Evolutionary conservation across 768 basidiomycete genomes (phyloP).

Genomic region (Mycena alexandri): DNA sequence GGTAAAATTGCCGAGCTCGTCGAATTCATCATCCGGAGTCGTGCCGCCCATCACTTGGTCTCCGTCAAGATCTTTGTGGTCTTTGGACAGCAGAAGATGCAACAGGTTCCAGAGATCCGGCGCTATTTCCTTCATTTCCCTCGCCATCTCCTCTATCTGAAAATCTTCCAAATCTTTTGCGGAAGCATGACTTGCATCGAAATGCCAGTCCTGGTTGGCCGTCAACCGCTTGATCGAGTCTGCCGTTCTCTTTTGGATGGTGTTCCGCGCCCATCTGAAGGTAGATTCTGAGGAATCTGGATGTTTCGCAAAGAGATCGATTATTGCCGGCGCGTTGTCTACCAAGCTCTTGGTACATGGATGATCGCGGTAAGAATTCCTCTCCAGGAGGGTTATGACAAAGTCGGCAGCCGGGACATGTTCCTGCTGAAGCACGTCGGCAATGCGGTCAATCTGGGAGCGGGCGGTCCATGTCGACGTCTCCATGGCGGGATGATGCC

Average conservation of each 20-base stretch:
- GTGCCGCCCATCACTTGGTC: constrained; percentile 14
- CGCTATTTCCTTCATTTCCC: constrained; percentile 17
- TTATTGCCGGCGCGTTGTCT: background rate
- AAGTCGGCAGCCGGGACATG: constrained; percentile 9
- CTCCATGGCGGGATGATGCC: background rate
- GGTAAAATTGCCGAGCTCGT: constrained; percentile 1
- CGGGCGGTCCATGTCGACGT: constrained; percentile 4
- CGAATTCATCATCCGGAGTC: constrained; percentile 2
- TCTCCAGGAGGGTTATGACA: constrained; percentile 7
- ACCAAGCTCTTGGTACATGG: constrained; percentile 10
- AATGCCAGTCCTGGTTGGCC: constrained; percentile 15
- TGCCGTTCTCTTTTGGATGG: constrained; percentile 6
- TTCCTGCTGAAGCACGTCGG: no score
- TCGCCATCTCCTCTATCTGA: constrained; percentile 25
- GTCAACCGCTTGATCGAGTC: constrained; percentile 8
- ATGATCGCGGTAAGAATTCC: background rate
- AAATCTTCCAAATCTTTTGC: constrained; percentile 29
- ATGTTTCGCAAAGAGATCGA: constrained; percentile 6
- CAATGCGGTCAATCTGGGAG: background rate
- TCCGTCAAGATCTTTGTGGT: constrained; percentile 2
- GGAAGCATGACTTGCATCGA: constrained; percentile 24
- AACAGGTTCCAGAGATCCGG: constrained; percentile 9
- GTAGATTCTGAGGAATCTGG: background rate
- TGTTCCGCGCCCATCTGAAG: constrained; percentile 12
- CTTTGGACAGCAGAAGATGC: constrained; percentile 24